Evolutionary conservation across 805 yeast genomes (phyloP), one percentile per base, ranked within the genome.

Genomic region (Lachancea meyersii): DNA sequence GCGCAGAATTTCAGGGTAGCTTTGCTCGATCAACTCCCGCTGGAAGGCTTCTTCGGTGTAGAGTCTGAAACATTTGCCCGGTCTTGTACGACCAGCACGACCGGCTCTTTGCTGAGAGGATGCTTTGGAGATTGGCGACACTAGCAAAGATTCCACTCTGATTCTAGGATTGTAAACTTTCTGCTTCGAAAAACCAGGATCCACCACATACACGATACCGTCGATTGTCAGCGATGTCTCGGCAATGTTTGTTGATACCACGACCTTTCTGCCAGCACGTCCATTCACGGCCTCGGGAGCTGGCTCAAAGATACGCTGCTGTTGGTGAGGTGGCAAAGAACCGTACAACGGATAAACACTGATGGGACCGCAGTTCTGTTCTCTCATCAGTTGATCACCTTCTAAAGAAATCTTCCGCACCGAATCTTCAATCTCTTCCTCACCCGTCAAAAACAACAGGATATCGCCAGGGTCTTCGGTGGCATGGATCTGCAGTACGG

Each of bases 51-150:
- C 97, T 62, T 93, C 97, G 1, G 98, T 93, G 68, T 91, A 91
- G 42, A 91, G 72, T 60, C 98, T 76, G 76, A 91, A 91, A 67
- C 97, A 91, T 65, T 93, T 91, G 60, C 98, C 98, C 13, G 97
- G 96, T 58, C 96, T 79, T 5, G 97, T 91, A 78, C 98, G 91
- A 70, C 98, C 98, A 43, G 98, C 98, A 76, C 98, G 86, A 76
- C 98, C 98, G 27, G 97, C 97, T 67, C 98, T 79, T 67, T 91
- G 98, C 67, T 91, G 96, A 1, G 98, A 96, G 37, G 94, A 82
- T 0, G 98, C 98, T 67, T 88, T 89, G 9, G 97, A 89, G 48
- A 93, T 89, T 28, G 97, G 97, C 7, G 96, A 86, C 4, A 93
- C 97, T 41, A 91, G 72, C 53, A 91, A 71, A 0, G 97, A 87